phyloP scores from a whole-genome alignment of 2,329 filamentous ascomycete species.

The Didymella keratinophila region DNA sequence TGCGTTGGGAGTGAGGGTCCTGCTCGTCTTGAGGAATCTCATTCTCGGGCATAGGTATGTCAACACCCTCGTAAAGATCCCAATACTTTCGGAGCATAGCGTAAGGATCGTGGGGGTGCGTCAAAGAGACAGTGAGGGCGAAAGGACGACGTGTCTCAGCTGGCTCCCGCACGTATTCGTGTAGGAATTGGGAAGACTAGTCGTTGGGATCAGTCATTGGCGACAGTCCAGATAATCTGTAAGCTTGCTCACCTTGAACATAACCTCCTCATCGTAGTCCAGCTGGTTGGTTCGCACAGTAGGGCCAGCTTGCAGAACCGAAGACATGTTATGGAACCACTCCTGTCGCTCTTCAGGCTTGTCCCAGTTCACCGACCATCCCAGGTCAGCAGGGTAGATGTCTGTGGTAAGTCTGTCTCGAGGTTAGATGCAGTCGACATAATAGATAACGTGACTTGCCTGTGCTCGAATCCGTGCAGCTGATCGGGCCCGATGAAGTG shows the following conservation, averaged over 20 bases:
- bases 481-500: slow-evolving; percentile 92
- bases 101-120: slow-evolving; percentile 94
- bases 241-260: slow-evolving; percentile 68
- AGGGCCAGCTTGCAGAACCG: slow-evolving; percentile 86
- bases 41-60: slow-evolving; percentile 83
- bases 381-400: slow-evolving; percentile 93
- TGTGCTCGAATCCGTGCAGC: slow-evolving; percentile 88
- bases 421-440: slow-evolving; percentile 5
- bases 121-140: slow-evolving; percentile 88
- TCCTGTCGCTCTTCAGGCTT: slow-evolving; percentile 83
- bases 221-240: background rate
- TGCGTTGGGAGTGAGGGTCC: slow-evolving; percentile 84
- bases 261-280: slow-evolving; percentile 95
- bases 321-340: slow-evolving; percentile 95
- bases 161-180: slow-evolving; percentile 86
- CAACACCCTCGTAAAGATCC: slow-evolving; percentile 88
- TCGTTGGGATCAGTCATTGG: slow-evolving; percentile 72
- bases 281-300: slow-evolving; percentile 94
- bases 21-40: slow-evolving; percentile 80
- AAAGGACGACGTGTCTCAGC: slow-evolving; percentile 75
- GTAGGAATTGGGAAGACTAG: slow-evolving; percentile 81
- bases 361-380: slow-evolving; percentile 96
- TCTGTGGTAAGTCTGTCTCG: slow-evolving; percentile 79
- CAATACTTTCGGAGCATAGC: slow-evolving; percentile 93
- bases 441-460: slow-evolving; percentile 24